A percentile compares a stretch with the other conserved stretches of the same genome.
phyloP scores from a whole-genome alignment of 2,329 filamentous ascomycete species.

The Hypoxylon sp. region DNA sequence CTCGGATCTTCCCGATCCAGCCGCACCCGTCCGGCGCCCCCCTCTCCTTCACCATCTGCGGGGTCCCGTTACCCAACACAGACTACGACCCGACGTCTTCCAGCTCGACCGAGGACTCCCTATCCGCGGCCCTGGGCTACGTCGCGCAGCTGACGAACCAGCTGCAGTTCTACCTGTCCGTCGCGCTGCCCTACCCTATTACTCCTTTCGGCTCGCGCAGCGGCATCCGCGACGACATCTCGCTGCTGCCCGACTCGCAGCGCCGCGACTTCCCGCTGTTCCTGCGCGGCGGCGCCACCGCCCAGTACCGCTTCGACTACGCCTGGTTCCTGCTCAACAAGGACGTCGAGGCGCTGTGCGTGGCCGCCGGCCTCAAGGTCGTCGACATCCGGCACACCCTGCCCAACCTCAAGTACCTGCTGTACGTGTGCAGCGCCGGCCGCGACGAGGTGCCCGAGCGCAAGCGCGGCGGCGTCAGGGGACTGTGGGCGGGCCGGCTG shows the following conservation, averaged over 20 bases:
- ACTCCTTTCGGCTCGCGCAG: slow-evolving; percentile 76
- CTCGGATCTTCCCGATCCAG: slow-evolving; percentile 82
- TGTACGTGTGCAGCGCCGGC: slow-evolving; percentile 90
- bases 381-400: slow-evolving; percentile 92
- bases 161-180: slow-evolving; percentile 83
- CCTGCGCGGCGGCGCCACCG: slow-evolving; percentile 69
- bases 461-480: slow-evolving; percentile 70
- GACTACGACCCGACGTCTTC: slow-evolving; percentile 68
- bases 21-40: slow-evolving; percentile 68
- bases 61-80: slow-evolving; percentile 82
- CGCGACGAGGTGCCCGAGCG: slow-evolving; percentile 71
- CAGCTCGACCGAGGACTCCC: slow-evolving; percentile 71
- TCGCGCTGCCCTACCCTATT: slow-evolving; percentile 84
- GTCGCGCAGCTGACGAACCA: slow-evolving; percentile 80
- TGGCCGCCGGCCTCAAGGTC: slow-evolving; percentile 77
- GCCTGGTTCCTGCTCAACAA: slow-evolving; percentile 97
- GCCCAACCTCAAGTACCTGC: slow-evolving; percentile 91
- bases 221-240: slow-evolving; percentile 74
- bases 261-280: slow-evolving; percentile 85
- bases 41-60: slow-evolving; percentile 86
- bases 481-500: slow-evolving; percentile 65
- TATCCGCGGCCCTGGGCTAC: slow-evolving; percentile 85
- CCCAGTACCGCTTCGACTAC: slow-evolving; percentile 94
- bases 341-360: slow-evolving; percentile 80
- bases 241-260: slow-evolving; percentile 57